Conservation (phyloP, 169 alveolate genomes). For the Plasmodium chabaudi region DNA sequence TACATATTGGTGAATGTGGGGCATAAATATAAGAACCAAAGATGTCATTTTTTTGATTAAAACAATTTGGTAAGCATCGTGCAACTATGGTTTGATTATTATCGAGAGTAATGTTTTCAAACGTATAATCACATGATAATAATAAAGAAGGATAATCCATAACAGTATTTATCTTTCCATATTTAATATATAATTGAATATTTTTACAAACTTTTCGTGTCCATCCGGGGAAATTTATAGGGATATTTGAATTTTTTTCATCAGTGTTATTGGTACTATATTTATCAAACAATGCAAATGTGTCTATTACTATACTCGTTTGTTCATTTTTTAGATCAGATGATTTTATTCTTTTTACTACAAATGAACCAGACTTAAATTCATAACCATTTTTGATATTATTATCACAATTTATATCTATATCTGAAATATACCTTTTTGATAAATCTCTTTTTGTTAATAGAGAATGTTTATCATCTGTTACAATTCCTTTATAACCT, state of each 20-base stretch:
- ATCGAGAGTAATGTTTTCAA: constrained; percentile 28
- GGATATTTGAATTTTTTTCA: neutral
- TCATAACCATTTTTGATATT: constrained; percentile 54
- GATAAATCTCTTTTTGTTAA: constrained; percentile 55
- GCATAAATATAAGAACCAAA: constrained; percentile 79
- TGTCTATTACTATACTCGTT: constrained; percentile 35
- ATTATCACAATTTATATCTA: constrained; percentile 57
- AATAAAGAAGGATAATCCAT: constrained; percentile 55
- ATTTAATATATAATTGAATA: constrained; percentile 63
- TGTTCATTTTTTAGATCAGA: constrained; percentile 23
- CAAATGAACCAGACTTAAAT: constrained; percentile 55
- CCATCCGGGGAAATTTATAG: constrained; percentile 57
- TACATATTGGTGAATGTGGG: constrained; percentile 79
- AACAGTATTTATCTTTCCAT: constrained; percentile 40
- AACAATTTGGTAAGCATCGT: constrained; percentile 62
- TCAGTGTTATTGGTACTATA: constrained; percentile 2
- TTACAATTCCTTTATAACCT: constrained; percentile 73
- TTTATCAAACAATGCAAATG: constrained; percentile 68
- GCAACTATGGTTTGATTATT: constrained; percentile 13
- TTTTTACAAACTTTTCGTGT: constrained; percentile 64
- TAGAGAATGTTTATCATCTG: constrained; percentile 71
- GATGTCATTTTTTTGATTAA: constrained; percentile 23
- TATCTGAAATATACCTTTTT: constrained; percentile 56
- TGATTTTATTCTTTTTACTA: constrained; percentile 37
- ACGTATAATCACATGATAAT: constrained; percentile 69